These are phyloP conservation scores for Rutstroemia sp. DNA, from an alignment of 2,329 filamentous ascomycete genomes.

Conservation along the genomic window DNA sequence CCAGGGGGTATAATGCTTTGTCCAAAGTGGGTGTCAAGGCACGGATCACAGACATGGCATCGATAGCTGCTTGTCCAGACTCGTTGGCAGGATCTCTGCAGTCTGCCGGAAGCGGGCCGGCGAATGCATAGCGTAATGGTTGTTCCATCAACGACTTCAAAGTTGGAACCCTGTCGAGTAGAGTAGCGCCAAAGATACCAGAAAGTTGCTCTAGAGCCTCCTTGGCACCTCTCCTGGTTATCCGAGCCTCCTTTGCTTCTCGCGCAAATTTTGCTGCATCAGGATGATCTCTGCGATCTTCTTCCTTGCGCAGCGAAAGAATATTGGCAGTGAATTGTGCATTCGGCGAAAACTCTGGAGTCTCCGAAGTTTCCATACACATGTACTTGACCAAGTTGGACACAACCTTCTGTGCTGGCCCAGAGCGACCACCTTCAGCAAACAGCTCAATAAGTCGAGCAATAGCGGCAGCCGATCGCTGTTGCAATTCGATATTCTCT, in stretches of 20 bases:
- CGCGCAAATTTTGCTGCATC: slow-evolving; percentile 85
- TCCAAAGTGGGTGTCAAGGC: slow-evolving; percentile 90
- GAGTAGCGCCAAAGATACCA: slow-evolving; percentile 64
- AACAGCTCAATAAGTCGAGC: slow-evolving; percentile 82
- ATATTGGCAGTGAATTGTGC: slow-evolving; percentile 72
- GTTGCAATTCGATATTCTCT: slow-evolving; percentile 82
- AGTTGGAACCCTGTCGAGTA: slow-evolving; percentile 81
- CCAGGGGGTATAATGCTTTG: slow-evolving; percentile 64
- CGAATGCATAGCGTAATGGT: slow-evolving; percentile 69
- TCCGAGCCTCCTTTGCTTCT: slow-evolving; percentile 81
- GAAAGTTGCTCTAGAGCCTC: slow-evolving; percentile 87
- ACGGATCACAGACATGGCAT: slow-evolving; percentile 86
- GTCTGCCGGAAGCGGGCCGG: slow-evolving; percentile 61
- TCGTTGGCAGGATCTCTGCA: slow-evolving; percentile 66
- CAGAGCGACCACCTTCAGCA: slow-evolving; percentile 68
- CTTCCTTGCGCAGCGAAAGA: slow-evolving; percentile 91
- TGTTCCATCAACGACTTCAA: slow-evolving; percentile 73
- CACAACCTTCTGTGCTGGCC: slow-evolving; percentile 91
- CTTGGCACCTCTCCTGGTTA: slow-evolving; percentile 88
- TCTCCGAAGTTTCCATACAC: slow-evolving; percentile 95
- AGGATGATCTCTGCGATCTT: slow-evolving; percentile 86
- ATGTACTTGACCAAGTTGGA: slow-evolving; percentile 95
- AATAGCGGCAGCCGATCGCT: slow-evolving; percentile 77
- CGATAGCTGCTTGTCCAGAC: slow-evolving; percentile 86
- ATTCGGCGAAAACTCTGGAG: slow-evolving; percentile 86